Base-by-base conservation (phyloP, 148 eudicot species). In the Oxyria digyna region DNA sequence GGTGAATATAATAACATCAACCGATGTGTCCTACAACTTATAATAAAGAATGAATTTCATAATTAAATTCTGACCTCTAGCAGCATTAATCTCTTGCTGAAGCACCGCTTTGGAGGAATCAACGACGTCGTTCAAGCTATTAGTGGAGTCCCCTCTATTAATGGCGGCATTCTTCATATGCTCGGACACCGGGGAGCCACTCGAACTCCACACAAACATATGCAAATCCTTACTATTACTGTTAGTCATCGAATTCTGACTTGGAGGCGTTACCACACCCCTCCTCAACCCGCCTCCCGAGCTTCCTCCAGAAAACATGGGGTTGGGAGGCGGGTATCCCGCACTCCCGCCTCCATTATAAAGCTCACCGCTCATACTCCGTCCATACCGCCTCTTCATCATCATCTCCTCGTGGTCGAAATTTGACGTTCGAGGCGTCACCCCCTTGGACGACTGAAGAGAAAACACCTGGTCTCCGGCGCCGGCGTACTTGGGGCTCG, bases 171-270 rank as follows among this genome's bases (percentile, higher is more conserved):
- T 71, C 67, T 77, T 83, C 77, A 80, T 67, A 27, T 84, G 80
- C 46, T 90, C 98, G 2, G 98, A 87, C 7, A 78, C 87, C 24
- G 98, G 98, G 2, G 98, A 93, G 8, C 89, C 87, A 72, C 84
- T 87, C n/a, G 98, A 93, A 62, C 98, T 93, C 98, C 98, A 93
- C 20, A 93, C 97, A 77, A 83, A 93, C 98, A 93, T 90, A 43
- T 93, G 89, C 46, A 88, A 79, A 38, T 93, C 96, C 74, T 93
- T 93, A 38, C 85, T 87, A 31, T 72, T 72, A 72, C 27, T 50
- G 11, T 11, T 29, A 62, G 8, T 62, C 69, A 43, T 14, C 71
- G 33, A n/a, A 27, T 24, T 55, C 32, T 24, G 62, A 35, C 3
- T 64, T 12, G 80, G 80, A 8, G 83, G 80, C 54, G 74, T 70